Evolutionary conservation across 2,329 filamentous ascomycete species (phyloP).

Genomic region (Endocalyx cinctus): DNA sequence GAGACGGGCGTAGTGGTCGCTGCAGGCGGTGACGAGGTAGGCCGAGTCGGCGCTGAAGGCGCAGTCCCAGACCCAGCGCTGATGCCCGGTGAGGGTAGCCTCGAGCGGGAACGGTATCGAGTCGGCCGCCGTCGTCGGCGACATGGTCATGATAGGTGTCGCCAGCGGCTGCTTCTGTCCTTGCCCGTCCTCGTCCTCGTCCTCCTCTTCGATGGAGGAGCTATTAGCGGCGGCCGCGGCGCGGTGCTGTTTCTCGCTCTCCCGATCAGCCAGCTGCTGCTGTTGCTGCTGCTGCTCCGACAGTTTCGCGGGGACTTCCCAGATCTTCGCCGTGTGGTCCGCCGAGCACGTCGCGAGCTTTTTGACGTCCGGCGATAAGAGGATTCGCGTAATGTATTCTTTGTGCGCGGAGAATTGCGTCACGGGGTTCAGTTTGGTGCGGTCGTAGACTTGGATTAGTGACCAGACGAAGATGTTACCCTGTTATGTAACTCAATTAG

Average conservation of each 20-base stretch:
- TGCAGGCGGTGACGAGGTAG: slow-evolving; percentile 89
- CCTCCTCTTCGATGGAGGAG: slow-evolving; percentile 7
- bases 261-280: too few species aligned
- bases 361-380: slow-evolving; percentile 89
- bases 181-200: slow-evolving; percentile 5
- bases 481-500: slow-evolving; percentile 37
- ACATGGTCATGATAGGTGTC: too few species aligned
- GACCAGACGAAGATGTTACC: slow-evolving; percentile 98
- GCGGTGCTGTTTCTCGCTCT: too few species aligned
- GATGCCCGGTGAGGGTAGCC: slow-evolving; percentile 82
- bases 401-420: slow-evolving; percentile 88
- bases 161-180: not conserved
- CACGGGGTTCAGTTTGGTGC: slow-evolving; percentile 79
- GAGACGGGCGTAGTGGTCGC: slow-evolving; percentile 85
- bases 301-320: slow-evolving; percentile 58
- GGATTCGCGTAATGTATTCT: slow-evolving; percentile 86
- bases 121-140: too few species aligned
- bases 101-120: slow-evolving; percentile 70
- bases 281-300: slow-evolving; percentile 2
- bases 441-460: slow-evolving; percentile 76
- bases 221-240: not conserved
- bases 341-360: slow-evolving; percentile 91
- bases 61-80: slow-evolving; percentile 97
- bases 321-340: slow-evolving; percentile 92
- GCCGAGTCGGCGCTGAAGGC: slow-evolving; percentile 91